Evolutionary conservation across 352 stramenopile genomes (phyloP), one percentile per base, ranked within the genome.

Genomic region (Phytopythium cucurbitacearum): DNA sequence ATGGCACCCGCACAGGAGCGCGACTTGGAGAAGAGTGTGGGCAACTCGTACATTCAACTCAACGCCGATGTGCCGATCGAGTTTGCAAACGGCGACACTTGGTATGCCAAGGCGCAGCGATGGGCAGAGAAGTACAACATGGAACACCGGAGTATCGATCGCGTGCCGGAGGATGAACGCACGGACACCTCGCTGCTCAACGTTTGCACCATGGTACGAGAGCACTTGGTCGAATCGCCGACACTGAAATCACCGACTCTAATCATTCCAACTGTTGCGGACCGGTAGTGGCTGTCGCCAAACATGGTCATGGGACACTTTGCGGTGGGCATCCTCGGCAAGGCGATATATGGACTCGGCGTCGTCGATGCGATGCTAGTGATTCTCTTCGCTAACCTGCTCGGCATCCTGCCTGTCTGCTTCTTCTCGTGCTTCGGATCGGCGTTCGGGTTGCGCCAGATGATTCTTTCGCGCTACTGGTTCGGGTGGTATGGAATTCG

Each of bases 261-360:
- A 12, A 49, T 28, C 3, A 7, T 4, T n/a, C 5, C 9, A 12
- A 16, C n/a, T 13, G 5, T 4, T 2, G 3, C 1, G 5, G 15
- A 15, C 15, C 7, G 6, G 13, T 33, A 50, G 46, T 79, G 69
- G 69, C 58, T 79, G 47, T 50, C 65, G 39, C 59, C 69, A 52
- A 79, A 79, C 53, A 73, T 79, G 69, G 62, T 72, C 48, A 79
- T 79, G 59, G 67, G 62, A 28, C 69, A 59, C 10, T 79, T 79
- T 53, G 65, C 69, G 40, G 59, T 79, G 36, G 69, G 69, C 34
- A 62, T 71, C 21, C 60, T 79, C n/a, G 65, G 62, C 59, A 79
- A 79, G 57, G 70, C 69, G 57, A 42, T 79, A 16, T 79, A 73
- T 57, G 60, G 62, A 46, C 48, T 79, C 5, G 69, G 69, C 46